A percentile compares a stretch with the other conserved stretches of the same genome.
phyloP scores from a whole-genome alignment of 2,329 filamentous ascomycete species.

The Thelonectria blattea region DNA sequence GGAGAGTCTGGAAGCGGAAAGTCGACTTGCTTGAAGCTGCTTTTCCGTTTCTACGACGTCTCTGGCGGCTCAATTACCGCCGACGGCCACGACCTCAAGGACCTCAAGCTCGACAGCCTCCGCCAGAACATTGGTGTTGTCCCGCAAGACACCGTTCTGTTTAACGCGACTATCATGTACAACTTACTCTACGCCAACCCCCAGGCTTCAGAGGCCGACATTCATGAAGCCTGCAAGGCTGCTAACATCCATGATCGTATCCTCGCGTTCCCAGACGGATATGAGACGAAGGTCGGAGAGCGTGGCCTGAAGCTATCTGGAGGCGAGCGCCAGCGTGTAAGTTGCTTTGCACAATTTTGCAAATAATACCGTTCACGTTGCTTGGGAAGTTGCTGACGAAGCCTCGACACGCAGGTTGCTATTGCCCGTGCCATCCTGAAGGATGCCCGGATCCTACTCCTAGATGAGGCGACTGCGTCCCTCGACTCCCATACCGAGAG shows the following conservation, averaged over 20 bases:
- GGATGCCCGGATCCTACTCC: slow-evolving; percentile 70
- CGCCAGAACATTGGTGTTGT: slow-evolving; percentile 52
- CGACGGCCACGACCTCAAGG: slow-evolving; percentile 52
- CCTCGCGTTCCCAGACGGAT: slow-evolving; percentile 58
- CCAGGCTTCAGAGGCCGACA: slow-evolving; percentile 54
- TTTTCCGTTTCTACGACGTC: slow-evolving; percentile 59
- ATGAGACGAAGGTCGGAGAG: slow-evolving; percentile 59
- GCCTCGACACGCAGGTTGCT: slow-evolving; percentile 46
- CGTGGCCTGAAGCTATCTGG: slow-evolving; percentile 61
- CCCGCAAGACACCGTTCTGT: slow-evolving; percentile 53
- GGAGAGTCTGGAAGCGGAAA: slow-evolving; percentile 56
- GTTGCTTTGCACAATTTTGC: slow-evolving; percentile 12
- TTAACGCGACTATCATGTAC: slow-evolving; percentile 62
- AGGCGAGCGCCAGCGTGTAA: slow-evolving; percentile 64
- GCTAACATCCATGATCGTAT: slow-evolving; percentile 63
- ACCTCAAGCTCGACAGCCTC: slow-evolving; percentile 48
- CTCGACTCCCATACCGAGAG: slow-evolving; percentile 68
- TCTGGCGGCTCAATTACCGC: slow-evolving; percentile 52
- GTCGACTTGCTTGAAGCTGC: slow-evolving; percentile 55
- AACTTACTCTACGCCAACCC: slow-evolving; percentile 60
- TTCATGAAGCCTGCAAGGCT: slow-evolving; percentile 57
- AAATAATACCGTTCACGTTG: neutral
- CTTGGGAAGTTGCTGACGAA: slow-evolving; percentile 7
- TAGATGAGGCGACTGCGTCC: slow-evolving; percentile 76
- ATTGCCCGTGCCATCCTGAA: slow-evolving; percentile 72